Evolutionary conservation across 1,139 yeast genomes (phyloP), one percentile per base, ranked within the genome.

Genomic region (Suhomyces bokatorum): DNA sequence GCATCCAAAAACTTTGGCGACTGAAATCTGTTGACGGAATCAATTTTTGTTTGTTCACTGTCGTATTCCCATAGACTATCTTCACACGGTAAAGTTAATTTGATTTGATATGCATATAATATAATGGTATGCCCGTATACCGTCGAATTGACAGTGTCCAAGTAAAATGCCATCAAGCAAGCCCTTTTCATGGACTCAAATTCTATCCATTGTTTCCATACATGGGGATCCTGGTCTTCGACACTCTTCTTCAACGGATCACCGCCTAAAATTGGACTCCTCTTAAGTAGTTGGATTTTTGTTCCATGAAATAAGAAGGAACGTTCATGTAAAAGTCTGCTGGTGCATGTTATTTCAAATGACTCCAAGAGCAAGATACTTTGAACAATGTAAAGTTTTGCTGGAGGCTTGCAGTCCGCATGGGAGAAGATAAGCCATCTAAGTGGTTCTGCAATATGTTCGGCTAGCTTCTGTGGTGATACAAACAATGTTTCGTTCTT

Each of bases 251-350:
- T 47, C 4, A 54, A 43, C 0, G 87, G 87, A 51, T 81, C 81
- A 0, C 87, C 87, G 4, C 87, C 87, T 33, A 86, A 60, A n/a
- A 84, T 77, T 0, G 93, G 87, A 15, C 85, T 80, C 55, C 95
- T 70, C 48, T 90, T 67, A 39, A 87, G 64, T 44, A 87, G 64
- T 60, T 86, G 93, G 20, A 85, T 79, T 1, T 86, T 81, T 0
- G 89, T 78, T 2, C 89, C 93, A 56, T 85, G 89, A 55, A 86
- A 90, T 12, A 86, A 66, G 54, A 81, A 85, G 0, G 87, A 87
- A 33, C 95, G 62, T 57, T 86, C 93, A 58, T 86, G 93, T 49
- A 84, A 63, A 31, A 67, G 67, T 46, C 87, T 66, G 42, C 75
- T 70, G 17, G 83, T 39, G 30, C 51, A 44, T 29, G 51, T 50